These are phyloP conservation scores for Cystofilobasidium bisporidii DNA, from an alignment of 768 basidiomycete species.

Conservation along the genomic window DNA sequence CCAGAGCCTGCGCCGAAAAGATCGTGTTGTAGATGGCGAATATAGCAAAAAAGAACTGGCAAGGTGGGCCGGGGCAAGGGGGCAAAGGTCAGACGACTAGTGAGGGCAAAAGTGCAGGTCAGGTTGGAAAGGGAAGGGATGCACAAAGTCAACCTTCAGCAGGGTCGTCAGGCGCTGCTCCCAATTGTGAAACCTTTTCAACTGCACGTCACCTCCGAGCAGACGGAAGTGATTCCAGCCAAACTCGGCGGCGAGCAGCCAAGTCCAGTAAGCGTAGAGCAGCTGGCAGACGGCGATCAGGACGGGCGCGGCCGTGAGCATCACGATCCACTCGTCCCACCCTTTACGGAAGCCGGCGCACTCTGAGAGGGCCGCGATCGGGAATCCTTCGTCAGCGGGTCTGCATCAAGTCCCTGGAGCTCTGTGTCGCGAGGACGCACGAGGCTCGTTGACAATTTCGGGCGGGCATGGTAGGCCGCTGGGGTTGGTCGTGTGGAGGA, in stretches of 20 bases:
- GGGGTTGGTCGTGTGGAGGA: neutral
- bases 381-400: too few species aligned
- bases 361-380: too few species aligned
- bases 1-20: conserved; percentile 1
- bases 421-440: too few species aligned
- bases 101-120: too few species aligned
- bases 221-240: conserved; percentile 3
- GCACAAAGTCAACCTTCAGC: neutral
- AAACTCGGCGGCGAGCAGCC: conserved; percentile 8
- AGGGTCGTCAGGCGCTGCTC: conserved; percentile 5
- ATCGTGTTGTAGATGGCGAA: conserved; percentile 2
- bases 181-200: conserved; percentile 2
- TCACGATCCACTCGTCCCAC: neutral
- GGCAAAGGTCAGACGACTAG: too few species aligned
- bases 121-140: neutral
- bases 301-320: conserved; percentile 14
- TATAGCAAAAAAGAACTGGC: conserved; percentile 1
- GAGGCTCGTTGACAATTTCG: neutral
- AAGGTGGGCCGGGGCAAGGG: neutral
- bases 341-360: neutral
- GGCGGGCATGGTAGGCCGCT: neutral
- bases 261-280: neutral
- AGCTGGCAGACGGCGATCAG: conserved; percentile 5
- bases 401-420: too few species aligned
- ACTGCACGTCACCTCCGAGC: neutral